phyloP scores from a whole-genome alignment of 257 asterid species.

The Ilex aquifolium region DNA sequence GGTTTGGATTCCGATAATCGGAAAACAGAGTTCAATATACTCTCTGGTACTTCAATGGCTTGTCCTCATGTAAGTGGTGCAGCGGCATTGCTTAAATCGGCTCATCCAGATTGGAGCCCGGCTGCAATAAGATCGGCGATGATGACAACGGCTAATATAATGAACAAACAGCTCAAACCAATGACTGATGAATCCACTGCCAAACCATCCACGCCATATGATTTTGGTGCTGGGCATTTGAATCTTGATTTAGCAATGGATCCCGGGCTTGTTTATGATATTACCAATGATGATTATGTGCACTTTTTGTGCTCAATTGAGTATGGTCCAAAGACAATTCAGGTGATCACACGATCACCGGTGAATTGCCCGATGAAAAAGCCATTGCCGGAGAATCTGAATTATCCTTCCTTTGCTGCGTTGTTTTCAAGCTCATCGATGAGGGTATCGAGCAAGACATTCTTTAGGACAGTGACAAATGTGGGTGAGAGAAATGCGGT shows the following conservation, averaged over 20 bases:
- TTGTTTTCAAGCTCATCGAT: constrained; percentile 43
- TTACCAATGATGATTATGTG: constrained; percentile 58
- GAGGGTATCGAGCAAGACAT: constrained; percentile 55
- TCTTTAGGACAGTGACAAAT: constrained; percentile 71
- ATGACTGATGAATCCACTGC: constrained; percentile 73
- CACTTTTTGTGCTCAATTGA: constrained; percentile 73
- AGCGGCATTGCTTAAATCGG: constrained; percentile 90
- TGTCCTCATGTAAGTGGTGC: constrained; percentile 98
- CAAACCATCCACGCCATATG: constrained; percentile 71
- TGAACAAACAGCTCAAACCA: constrained; percentile 42
- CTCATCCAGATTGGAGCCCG: constrained; percentile 97
- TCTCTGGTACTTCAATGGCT: constrained; percentile 96
- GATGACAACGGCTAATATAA: constrained; percentile 79
- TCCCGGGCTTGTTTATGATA: constrained; percentile 85
- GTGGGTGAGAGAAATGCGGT: constrained; percentile 59
- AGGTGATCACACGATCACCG: constrained; percentile 69
- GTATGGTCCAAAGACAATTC: constrained; percentile 79
- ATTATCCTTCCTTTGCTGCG: constrained; percentile 86
- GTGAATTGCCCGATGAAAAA: constrained; percentile 74
- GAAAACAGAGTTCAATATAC: constrained; percentile 72
- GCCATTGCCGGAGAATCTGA: constrained; percentile 69
- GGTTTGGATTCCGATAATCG: constrained; percentile 72
- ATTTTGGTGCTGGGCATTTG: constrained; percentile 86
- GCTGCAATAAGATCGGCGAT: constrained; percentile 89
- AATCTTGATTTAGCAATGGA: constrained; percentile 84